Percentiles rank a stretch among this genome's conserved stretches.
Conservation (phyloP, 225 moss, liverwort and hornwort species). For the Sphagnum contortum region DNA sequence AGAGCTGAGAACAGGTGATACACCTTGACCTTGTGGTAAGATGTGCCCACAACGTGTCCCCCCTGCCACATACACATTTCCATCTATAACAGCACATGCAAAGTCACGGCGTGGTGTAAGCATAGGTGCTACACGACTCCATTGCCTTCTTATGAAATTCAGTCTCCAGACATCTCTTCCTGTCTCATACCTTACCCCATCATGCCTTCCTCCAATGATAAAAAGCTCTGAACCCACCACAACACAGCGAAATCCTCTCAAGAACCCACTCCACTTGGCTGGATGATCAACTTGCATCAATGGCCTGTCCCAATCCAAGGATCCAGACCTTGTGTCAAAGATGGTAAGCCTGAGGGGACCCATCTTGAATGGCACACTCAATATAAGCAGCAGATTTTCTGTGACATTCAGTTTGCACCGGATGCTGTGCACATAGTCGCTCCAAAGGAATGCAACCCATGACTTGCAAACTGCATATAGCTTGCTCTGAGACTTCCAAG, state of each 20-base stretch:
- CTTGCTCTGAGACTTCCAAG: conserved; percentile 14
- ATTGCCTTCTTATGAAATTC: conserved; percentile 16
- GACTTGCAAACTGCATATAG: conserved; percentile 18
- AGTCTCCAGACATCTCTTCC: conserved; percentile 16
- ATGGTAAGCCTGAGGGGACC: conserved; percentile 17
- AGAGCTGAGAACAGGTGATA: conserved; percentile 4
- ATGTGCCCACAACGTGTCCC: conserved; percentile 11
- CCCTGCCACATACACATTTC: conserved; percentile 18
- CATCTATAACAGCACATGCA: conserved; percentile 18
- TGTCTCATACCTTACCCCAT: conserved; percentile 15
- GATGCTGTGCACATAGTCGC: conserved; percentile 8
- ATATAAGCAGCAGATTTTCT: conserved; percentile 14
- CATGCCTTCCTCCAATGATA: conserved; percentile 22
- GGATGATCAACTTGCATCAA: conserved; percentile 13
- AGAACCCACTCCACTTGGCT: conserved; percentile 18
- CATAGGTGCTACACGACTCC: conserved; percentile 19
- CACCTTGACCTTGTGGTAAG: conserved; percentile 11
- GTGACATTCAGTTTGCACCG: conserved; percentile 2
- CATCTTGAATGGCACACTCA: conserved; percentile 20
- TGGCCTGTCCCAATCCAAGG: conserved; percentile 12
- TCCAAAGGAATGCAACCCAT: conserved; percentile 18
- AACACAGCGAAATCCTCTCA: conserved; percentile 25
- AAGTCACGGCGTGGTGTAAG: conserved; percentile 17
- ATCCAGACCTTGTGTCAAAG: conserved; percentile 7
- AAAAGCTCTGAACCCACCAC: conserved; percentile 19